phyloP scores from a whole-genome alignment of 2,329 filamentous ascomycete genomes.

The Acrocalymma vagum region DNA sequence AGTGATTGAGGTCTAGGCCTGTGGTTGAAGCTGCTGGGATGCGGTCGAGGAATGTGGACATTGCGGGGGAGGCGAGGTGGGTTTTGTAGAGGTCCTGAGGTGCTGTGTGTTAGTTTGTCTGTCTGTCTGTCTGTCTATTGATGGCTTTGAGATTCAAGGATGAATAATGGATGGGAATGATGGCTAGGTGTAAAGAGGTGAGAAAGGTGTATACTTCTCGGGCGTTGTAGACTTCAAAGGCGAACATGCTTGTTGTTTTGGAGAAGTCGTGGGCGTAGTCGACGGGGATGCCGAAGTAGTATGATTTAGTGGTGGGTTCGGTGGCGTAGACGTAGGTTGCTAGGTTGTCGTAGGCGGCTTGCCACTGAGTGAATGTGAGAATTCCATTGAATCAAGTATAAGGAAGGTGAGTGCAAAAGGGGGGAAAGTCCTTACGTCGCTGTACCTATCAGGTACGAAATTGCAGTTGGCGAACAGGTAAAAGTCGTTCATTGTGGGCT shows the following conservation, averaged over 20 bases:
- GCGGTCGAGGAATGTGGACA: slow-evolving; percentile 36
- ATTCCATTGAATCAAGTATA: not conserved
- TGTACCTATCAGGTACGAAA: slow-evolving; percentile 47
- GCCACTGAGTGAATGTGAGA: slow-evolving; percentile 40
- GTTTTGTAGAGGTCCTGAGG: slow-evolving; percentile 40
- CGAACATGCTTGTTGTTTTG: slow-evolving; percentile 44
- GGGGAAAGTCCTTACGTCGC: slow-evolving; percentile 41
- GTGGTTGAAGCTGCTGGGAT: slow-evolving; percentile 40
- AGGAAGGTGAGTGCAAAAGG: not conserved
- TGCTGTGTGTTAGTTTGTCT: not conserved
- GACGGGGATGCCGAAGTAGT: slow-evolving; percentile 54
- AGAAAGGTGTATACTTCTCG: slow-evolving; percentile 17
- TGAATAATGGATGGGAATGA: no score
- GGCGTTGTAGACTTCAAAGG: slow-evolving; percentile 46
- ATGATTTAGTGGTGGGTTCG: slow-evolving; percentile 49
- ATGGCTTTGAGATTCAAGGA: no score
- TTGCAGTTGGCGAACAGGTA: slow-evolving; percentile 47
- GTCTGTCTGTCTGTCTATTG: no score
- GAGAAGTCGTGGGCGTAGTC: slow-evolving; percentile 42
- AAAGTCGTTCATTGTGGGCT: slow-evolving; percentile 25
- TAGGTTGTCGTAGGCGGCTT: slow-evolving; percentile 51
- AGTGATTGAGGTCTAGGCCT: slow-evolving; percentile 46
- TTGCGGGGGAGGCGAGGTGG: slow-evolving; percentile 41
- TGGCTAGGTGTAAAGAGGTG: not conserved
- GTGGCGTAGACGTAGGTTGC: slow-evolving; percentile 44